Conservation (phyloP, 768 basidiomycete species). For the Naematelia aurantialba region DNA sequence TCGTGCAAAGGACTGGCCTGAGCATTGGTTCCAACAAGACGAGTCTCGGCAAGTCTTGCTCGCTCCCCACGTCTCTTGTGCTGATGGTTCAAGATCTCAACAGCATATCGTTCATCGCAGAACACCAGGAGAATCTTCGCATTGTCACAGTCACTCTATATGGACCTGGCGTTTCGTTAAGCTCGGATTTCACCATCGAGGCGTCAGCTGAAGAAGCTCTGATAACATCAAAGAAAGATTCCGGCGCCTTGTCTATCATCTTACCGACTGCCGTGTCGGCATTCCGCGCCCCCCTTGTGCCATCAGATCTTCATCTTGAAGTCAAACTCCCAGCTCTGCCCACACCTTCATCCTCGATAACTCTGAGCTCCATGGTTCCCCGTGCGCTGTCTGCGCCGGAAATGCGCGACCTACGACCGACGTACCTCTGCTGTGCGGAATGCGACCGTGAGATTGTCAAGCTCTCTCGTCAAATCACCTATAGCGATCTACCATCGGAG, state of each 20-base stretch:
- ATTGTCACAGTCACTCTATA: constrained; percentile 73
- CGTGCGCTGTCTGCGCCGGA: constrained; percentile 37
- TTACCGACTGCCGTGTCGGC: constrained; percentile 23
- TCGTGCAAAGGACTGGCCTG: constrained; percentile 11
- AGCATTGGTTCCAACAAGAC: constrained; percentile 11
- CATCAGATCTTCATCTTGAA: constrained; percentile 24
- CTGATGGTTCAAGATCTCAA: constrained; percentile 16
- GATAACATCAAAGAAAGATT: constrained; percentile 18
- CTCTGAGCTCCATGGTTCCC: constrained; percentile 21
- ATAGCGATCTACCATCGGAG: constrained; percentile 77
- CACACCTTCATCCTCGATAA: constrained; percentile 9
- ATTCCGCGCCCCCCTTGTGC: neutral
- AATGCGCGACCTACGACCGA: constrained; percentile 20
- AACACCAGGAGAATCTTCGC: constrained; percentile 80
- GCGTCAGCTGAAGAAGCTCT: constrained; percentile 9
- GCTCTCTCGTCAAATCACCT: neutral
- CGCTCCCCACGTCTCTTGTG: neutral
- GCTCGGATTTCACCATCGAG: constrained; percentile 18
- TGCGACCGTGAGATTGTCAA: constrained; percentile 29
- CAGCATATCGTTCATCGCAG: constrained; percentile 60
- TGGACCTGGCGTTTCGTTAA: constrained; percentile 16
- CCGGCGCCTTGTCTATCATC: constrained; percentile 13
- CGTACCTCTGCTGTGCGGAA: constrained; percentile 25
- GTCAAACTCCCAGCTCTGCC: constrained; percentile 30
- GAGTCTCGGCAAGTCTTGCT: neutral